Base-by-base conservation (phyloP, 352 stramenopile genomes). In the Plasmopara muralis region DNA sequence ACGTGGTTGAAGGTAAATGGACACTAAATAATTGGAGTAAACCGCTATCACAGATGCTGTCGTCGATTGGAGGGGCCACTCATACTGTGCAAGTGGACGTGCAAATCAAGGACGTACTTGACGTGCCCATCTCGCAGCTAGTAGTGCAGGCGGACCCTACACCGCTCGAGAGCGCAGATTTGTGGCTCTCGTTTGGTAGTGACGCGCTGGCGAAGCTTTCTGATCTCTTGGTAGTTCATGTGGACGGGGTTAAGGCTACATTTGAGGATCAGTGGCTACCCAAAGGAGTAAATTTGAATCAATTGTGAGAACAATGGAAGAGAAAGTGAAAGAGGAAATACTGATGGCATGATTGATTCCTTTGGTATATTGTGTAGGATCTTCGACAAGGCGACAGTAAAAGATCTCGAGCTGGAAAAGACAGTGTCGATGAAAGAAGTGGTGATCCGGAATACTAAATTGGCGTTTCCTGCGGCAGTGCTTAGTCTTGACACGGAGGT, bases 391-490 rank as follows among this genome's bases (percentile, higher is more conserved):
- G 56, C 61, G 9, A 68, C 57, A 12, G 62, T 85, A 34, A 39
- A 64, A 3, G 60, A 45, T 0, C 79, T 87, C 47, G 56, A 55
- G 40, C 37, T 81, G 29, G 54, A 62, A 28, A 34, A 45, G 9
- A 54, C 60, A 5, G 60, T 56, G 14, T 68, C 48, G n/a, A 70
- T 85, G 43, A 34, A 70, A 10, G 51, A 77, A 35, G 55, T 70
- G 64, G 58, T 74, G 9, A 73, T 85, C 50, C 69, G 58, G 10
- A 58, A 61, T 0, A 74, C 58, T 38, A 79, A 69, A 40, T 13
- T 85, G 42, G 61, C 68, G 30, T 85, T 85, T 51, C 74, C 74
- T 4, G 60, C 47, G 8, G 59, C 67, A 4, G 53, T 85, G 28
- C 50, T 85, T 20, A 37, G 33, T 10, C 30, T 83, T 38, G 47